Conservation (phyloP, 148 eudicot species). For the Rhododendron kiyosumense region DNA sequence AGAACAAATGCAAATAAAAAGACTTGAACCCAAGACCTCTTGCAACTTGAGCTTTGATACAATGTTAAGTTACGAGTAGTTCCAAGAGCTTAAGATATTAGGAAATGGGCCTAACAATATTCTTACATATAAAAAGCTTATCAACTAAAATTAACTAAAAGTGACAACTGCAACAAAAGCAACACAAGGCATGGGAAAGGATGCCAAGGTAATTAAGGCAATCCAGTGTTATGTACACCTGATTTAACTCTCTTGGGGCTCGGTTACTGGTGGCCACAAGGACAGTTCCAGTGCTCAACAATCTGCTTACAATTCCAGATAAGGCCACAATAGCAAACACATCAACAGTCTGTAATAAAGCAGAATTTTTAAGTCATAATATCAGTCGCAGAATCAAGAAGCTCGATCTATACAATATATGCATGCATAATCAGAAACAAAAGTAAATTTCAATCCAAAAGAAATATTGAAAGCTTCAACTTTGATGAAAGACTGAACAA, state of each 20-base stretch:
- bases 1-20: not conserved
- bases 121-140: not conserved
- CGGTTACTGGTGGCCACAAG: slow-evolving; percentile 98
- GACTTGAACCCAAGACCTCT: not conserved
- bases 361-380: slow-evolving; percentile 18
- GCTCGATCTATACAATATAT: not conserved
- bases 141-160: not conserved
- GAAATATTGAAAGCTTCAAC: not conserved
- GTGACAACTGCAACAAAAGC: not conserved
- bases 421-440: not conserved
- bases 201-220: not conserved
- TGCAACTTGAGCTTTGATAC: not conserved
- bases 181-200: not conserved
- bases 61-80: not conserved
- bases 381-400: slow-evolving; percentile 20
- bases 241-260: slow-evolving; percentile 85
- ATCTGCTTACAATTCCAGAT: slow-evolving; percentile 97
- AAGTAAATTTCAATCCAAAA: not conserved
- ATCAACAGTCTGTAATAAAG: slow-evolving; percentile 88
- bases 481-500: not conserved
- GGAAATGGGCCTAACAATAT: not conserved
- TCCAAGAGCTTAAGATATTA: not conserved
- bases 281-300: slow-evolving; percentile 88
- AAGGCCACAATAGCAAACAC: slow-evolving; percentile 98
- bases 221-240: slow-evolving; percentile 33